Evolutionary conservation across 208 protist genomes (phyloP).

Genomic region (Leishmania aethiopica): DNA sequence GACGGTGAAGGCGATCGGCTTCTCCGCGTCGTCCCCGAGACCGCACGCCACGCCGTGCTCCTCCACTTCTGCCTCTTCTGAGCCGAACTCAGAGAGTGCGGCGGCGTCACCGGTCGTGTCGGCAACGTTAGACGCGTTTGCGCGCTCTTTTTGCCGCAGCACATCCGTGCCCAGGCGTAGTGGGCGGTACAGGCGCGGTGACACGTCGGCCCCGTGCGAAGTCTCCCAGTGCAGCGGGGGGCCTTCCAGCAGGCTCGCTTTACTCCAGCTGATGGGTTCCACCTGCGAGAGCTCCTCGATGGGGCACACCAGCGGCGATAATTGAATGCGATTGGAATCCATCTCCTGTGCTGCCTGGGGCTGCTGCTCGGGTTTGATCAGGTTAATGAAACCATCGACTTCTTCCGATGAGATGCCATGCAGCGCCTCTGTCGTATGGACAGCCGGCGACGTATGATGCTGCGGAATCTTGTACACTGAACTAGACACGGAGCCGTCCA

Average conservation of each 20-base stretch:
- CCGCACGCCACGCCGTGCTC: not conserved
- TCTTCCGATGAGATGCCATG: constrained; percentile 6
- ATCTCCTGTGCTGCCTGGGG: not conserved
- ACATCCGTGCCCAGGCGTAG: constrained; percentile 12
- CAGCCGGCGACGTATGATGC: constrained; percentile 1
- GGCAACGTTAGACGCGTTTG: constrained; percentile 1
- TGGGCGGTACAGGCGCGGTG: constrained; percentile 17
- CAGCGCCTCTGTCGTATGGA: constrained; percentile 1
- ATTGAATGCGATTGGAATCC: not conserved
- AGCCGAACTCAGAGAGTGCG: constrained; percentile 8
- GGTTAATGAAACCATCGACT: not conserved
- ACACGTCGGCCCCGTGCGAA: not conserved
- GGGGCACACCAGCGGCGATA: constrained; percentile 14
- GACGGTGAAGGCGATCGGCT: constrained; percentile 33
- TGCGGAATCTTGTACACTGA: constrained; percentile 17
- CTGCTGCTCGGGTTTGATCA: constrained; percentile 18
- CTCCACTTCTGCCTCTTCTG: constrained; percentile 6
- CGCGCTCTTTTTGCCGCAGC: constrained; percentile 12
- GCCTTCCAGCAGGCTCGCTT: not conserved
- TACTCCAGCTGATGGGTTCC: not conserved
- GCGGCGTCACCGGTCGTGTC: constrained; percentile 1
- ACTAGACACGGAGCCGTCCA: constrained; percentile 1
- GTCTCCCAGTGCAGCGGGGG: constrained; percentile 24
- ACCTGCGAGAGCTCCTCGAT: constrained; percentile 12
- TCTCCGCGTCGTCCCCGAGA: not conserved